Evolutionary conservation across 2,329 filamentous ascomycete species (phyloP).

Genomic region (Alternaria sp.): DNA sequence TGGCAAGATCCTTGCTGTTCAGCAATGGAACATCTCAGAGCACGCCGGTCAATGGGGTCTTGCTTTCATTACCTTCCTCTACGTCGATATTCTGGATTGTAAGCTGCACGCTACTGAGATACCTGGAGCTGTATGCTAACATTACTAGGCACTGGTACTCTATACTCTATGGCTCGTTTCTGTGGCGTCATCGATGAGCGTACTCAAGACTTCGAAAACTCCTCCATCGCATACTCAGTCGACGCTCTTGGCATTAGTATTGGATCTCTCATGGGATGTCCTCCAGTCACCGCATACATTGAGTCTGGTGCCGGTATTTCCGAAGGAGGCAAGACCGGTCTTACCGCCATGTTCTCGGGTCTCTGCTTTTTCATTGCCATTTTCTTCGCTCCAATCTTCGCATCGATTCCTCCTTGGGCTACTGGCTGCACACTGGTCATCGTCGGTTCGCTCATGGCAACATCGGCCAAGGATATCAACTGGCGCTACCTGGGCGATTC

Average conservation of each 20-base stretch:
- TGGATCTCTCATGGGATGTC: conserved; percentile 77
- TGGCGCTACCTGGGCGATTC: conserved; percentile 84
- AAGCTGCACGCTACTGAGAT: conserved; percentile 11
- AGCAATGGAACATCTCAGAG: conserved; percentile 74
- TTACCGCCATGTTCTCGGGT: conserved; percentile 82
- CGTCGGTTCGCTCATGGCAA: conserved; percentile 87
- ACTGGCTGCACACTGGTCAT: conserved; percentile 88
- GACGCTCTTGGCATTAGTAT: conserved; percentile 84
- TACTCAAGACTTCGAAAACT: conserved; percentile 88
- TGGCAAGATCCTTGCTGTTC: conserved; percentile 70
- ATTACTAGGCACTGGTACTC: conserved; percentile 69
- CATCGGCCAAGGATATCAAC: conserved; percentile 82
- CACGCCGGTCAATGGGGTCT: conserved; percentile 81
- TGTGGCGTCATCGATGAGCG: conserved; percentile 79
- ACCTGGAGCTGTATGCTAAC: conserved; percentile 7
- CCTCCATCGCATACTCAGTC: conserved; percentile 81
- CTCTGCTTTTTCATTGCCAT: conserved; percentile 80
- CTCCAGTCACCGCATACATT: conserved; percentile 86
- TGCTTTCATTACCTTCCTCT: conserved; percentile 86
- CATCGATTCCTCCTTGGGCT: conserved; percentile 87
- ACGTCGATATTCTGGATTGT: conserved; percentile 87
- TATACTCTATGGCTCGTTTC: conserved; percentile 90
- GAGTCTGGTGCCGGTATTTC: conserved; percentile 91
- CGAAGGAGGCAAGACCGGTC: conserved; percentile 82
- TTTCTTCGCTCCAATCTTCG: conserved; percentile 91